phyloP scores from a whole-genome alignment of 768 basidiomycete species.

The Mycena vitilis region DNA sequence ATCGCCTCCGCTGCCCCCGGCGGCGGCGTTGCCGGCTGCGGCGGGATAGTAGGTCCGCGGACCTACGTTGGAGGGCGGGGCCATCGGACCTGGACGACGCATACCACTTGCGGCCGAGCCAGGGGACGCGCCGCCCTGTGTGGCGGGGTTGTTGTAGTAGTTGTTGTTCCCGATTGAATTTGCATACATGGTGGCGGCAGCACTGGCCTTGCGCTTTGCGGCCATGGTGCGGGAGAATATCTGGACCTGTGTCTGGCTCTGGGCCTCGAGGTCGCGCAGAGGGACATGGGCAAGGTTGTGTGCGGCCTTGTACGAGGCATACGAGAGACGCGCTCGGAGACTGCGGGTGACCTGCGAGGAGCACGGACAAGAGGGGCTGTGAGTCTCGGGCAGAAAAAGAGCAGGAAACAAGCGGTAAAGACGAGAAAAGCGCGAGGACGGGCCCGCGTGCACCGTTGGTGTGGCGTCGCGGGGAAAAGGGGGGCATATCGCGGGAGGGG shows the following conservation, averaged over 20 bases:
- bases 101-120: conserved; percentile 20
- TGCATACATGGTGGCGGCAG: conserved; percentile 30
- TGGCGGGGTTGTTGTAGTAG: conserved; percentile 64
- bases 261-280: conserved; percentile 78
- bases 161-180: conserved; percentile 48
- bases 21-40: conserved; percentile 46
- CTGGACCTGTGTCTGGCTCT: conserved; percentile 57
- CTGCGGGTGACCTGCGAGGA: conserved; percentile 78
- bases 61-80: conserved; percentile 52
- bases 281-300: conserved; percentile 76
- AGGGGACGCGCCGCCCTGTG: conserved; percentile 55
- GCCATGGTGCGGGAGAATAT: conserved; percentile 64
- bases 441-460: not conserved
- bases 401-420: conserved; percentile 20
- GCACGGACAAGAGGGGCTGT: conserved; percentile 52
- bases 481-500: conserved; percentile 40
- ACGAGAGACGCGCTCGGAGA: conserved; percentile 82
- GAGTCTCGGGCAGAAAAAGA: conserved; percentile 43
- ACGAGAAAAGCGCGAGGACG: conserved; percentile 15
- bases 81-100: conserved; percentile 52
- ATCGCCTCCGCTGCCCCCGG: conserved; percentile 47
- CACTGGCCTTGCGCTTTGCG: conserved; percentile 66
- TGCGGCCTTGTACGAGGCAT: conserved; percentile 86
- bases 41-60: conserved; percentile 55
- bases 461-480: conserved; percentile 5